phyloP scores from a whole-genome alignment of 352 stramenopile genomes.

The Phytophthora kernoviae region DNA sequence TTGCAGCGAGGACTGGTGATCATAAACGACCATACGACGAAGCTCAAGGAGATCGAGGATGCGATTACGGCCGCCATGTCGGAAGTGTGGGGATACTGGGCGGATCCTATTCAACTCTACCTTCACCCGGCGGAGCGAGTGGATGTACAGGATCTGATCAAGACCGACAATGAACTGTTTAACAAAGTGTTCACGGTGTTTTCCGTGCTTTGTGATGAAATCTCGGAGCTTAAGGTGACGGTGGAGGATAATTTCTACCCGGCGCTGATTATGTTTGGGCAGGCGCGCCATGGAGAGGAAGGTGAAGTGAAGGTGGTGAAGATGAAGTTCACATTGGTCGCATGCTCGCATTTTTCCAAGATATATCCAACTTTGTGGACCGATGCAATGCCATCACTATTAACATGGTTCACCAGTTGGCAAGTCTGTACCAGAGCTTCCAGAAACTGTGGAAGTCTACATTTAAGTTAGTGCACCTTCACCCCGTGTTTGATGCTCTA shows the following conservation, averaged over 20 bases:
- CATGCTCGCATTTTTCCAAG: conserved; percentile 90
- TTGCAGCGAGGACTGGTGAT: conserved; percentile 80
- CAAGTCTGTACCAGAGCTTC: conserved; percentile 86
- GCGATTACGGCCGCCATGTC: conserved; percentile 84
- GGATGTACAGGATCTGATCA: conserved; percentile 88
- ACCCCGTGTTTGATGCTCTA: conserved; percentile 81
- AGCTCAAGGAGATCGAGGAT: conserved; percentile 21
- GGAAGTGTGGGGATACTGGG: conserved; percentile 90
- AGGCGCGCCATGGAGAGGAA: conserved; percentile 74
- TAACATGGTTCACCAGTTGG: conserved; percentile 92
- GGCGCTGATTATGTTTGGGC: conserved; percentile 90
- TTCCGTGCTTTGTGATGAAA: conserved; percentile 90
- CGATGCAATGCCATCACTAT: conserved; percentile 88
- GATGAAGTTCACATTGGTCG: conserved; percentile 86
- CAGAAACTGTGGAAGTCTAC: conserved; percentile 90
- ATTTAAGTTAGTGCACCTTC: conserved; percentile 86
- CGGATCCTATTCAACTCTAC: conserved; percentile 84
- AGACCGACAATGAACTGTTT: conserved; percentile 90
- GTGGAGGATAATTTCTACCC: conserved; percentile 91
- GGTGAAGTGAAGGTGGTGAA: conserved; percentile 65
- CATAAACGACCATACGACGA: conserved; percentile 84
- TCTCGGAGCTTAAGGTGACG: conserved; percentile 89
- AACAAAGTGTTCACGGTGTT: conserved; percentile 92
- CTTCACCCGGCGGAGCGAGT: conserved; percentile 85
- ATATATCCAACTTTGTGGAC: conserved; percentile 91